These are phyloP conservation scores for Fomitopsis pinicola DNA, from an alignment of 1,284 basidiomycete genomes.

Conservation along the genomic window DNA sequence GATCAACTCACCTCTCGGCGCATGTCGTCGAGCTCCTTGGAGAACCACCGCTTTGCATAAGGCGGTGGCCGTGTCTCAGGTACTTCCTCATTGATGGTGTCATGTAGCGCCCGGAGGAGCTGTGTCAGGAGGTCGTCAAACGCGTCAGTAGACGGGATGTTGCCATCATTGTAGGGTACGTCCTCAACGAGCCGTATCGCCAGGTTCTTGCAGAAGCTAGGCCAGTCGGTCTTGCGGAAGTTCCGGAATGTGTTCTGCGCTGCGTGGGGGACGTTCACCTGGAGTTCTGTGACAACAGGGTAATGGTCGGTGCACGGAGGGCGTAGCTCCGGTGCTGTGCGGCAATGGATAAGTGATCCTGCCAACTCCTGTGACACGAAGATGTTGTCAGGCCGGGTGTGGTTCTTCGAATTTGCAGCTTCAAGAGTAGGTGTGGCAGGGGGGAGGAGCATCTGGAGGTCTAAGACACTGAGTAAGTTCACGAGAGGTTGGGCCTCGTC, in stretches of 20 bases:
- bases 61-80: conserved; percentile 20
- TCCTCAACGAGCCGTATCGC: too few species aligned
- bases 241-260: conserved; percentile 7
- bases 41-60: conserved; percentile 25
- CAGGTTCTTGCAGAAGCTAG: conserved; percentile 13
- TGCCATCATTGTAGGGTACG: too few species aligned
- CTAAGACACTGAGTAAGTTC: conserved; percentile 11
- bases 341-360: conserved; percentile 18
- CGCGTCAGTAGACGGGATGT: conserved; percentile 9
- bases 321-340: conserved; percentile 2
- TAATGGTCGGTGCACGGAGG: too few species aligned
- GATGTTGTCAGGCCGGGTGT: conserved; percentile 33
- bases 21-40: conserved; percentile 17
- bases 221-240: conserved; percentile 24
- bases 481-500: conserved; percentile 20
- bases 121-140: conserved; percentile 8
- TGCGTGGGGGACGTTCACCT: conserved; percentile 12
- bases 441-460: conserved; percentile 23
- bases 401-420: too few species aligned
- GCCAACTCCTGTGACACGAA: conserved; percentile 18
- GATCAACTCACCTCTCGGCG: conserved; percentile 20
- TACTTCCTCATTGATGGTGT: conserved; percentile 16
- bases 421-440: too few species aligned
- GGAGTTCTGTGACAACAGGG: too few species aligned
- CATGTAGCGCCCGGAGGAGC: conserved; percentile 17